A percentile compares a stretch with the other conserved stretches of the same genome.
Conservation (phyloP, 2,329 filamentous ascomycete genomes). For the Hirsutella thompsonii region DNA sequence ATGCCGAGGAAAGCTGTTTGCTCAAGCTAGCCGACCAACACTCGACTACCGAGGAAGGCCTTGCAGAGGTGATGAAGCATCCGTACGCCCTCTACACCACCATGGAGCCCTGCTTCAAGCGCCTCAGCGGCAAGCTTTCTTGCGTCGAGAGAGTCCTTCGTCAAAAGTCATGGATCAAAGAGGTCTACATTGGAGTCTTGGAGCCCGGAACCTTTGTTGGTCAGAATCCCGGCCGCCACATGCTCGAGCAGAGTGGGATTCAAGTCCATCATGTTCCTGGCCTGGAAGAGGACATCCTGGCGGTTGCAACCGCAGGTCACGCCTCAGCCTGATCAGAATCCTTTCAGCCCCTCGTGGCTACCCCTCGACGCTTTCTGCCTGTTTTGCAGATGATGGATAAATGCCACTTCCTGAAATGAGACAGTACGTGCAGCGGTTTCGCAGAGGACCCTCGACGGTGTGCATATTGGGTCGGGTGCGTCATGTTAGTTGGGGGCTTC, state of each 20-base stretch:
- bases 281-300: constrained; percentile 67
- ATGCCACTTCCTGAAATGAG: too few species aligned
- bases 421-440: background rate
- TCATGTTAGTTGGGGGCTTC: too few species aligned
- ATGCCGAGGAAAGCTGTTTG: constrained; percentile 89
- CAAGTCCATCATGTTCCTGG: constrained; percentile 60
- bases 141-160: constrained; percentile 70
- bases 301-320: constrained; percentile 76
- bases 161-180: constrained; percentile 49
- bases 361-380: background rate
- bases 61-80: constrained; percentile 26
- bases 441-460: background rate
- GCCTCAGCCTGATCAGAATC: constrained; percentile 6
- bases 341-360: background rate
- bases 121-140: constrained; percentile 60
- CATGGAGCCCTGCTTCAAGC: constrained; percentile 71
- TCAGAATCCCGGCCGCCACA: constrained; percentile 60
- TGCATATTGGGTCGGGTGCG: background rate
- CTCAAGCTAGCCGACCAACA: constrained; percentile 50
- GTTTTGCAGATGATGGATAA: too few species aligned
- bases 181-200: constrained; percentile 75
- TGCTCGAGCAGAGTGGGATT: constrained; percentile 61
- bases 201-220: constrained; percentile 88
- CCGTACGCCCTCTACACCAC: constrained; percentile 66
- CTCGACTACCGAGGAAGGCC: constrained; percentile 36